Base-by-base conservation (phyloP, 1,284 basidiomycete species). In the Ceratobasidium sp. region DNA sequence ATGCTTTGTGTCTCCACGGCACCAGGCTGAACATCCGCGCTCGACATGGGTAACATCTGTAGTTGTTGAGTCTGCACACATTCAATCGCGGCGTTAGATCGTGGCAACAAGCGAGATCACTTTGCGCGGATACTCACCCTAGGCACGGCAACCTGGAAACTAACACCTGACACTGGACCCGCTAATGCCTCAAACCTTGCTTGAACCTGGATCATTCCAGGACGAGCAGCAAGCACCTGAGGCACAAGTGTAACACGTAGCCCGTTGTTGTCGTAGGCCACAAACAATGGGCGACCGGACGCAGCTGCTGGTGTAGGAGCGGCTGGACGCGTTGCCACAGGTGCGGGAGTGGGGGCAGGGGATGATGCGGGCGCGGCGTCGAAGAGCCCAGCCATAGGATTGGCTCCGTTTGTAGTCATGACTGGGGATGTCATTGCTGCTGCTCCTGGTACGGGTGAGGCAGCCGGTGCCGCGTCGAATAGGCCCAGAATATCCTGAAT, bases 21-120 rank as follows among this genome's bases (percentile, higher is more conserved):
- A 0, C 95, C 95, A 0, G 95, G 91, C 16, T 82, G 83, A 28
- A 99, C 85, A 67, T 89, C 90, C 11, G 91, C 83, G 81, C 91
- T 96, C 8, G 95, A 96, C 90, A 99, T 98, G 5, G 97, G 94
- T 73, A 96, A 87, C 97, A 99, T 99, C 80, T 98, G 96, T 73
- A 99, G 82, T 80, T 98, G 96, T 84, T 98, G 97, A 0, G 95
- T 95, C 95, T 98, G 78, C 4, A 55, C 35, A 11, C 35, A 32
- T 58, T 13, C 62, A 71, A 54, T n/a, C 7, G 26, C 69, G 64
- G 9, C 9, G 63, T 74, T 38, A 77, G 76, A n/a, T 4, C 30
- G 18, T 14, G 4, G 3, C n/a, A n/a, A 23, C 13, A 23, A 54
- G 50, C 47, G 35, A 14, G 61, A 62, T 44, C 62, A 11, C 35